Conservation (phyloP, 2,329 filamentous ascomycete species). For the Hypoxylon sp. region DNA sequence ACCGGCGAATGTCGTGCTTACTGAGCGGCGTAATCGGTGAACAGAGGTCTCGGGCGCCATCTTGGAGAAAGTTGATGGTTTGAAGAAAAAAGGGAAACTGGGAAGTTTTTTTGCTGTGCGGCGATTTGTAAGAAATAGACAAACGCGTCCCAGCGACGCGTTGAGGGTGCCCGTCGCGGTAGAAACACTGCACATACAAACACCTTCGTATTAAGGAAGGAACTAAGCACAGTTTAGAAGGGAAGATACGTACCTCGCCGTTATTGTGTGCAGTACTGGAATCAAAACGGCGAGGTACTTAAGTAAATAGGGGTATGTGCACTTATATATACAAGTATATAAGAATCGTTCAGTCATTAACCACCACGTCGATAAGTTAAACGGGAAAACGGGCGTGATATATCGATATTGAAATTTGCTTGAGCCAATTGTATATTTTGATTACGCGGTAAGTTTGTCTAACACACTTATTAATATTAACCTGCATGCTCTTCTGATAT, state of each 20-base stretch:
- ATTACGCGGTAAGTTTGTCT: background rate
- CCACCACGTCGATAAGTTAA: background rate
- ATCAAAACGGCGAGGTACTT: background rate
- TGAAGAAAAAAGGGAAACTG: background rate
- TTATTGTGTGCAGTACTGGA: background rate
- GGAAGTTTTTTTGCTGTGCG: background rate
- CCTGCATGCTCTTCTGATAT: background rate
- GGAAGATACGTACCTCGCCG: background rate
- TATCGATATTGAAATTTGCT: background rate
- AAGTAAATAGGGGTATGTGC: background rate
- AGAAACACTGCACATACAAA: background rate
- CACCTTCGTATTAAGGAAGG: background rate
- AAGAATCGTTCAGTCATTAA: background rate
- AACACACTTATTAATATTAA: background rate
- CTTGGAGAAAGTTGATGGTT: background rate
- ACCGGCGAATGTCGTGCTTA: background rate
- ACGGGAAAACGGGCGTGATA: background rate
- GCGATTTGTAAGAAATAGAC: slow-evolving; percentile 1
- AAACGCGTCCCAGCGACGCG: background rate
- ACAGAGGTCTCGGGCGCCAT: background rate
- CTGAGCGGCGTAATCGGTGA: background rate
- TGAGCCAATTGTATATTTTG: background rate
- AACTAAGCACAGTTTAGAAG: background rate
- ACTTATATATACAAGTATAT: background rate
- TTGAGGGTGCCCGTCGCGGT: background rate